A percentile compares a stretch with the other conserved stretches of the same genome.
phyloP scores from a whole-genome alignment of 129 eudicot genomes.

The Pulicaria dysenterica region DNA sequence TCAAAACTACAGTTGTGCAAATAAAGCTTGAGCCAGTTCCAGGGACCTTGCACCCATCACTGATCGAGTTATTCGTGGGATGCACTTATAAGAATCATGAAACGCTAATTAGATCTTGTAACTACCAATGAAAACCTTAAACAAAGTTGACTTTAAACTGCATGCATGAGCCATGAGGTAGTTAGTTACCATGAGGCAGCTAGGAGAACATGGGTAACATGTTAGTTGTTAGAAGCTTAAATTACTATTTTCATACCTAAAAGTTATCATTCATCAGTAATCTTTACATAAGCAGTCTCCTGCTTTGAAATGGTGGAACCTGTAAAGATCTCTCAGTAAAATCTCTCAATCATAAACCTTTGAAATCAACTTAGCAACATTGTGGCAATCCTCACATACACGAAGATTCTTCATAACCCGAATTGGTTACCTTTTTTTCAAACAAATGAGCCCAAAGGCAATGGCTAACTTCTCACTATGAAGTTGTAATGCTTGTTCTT shows the following conservation, averaged over 20 bases:
- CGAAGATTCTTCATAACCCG: conserved; percentile 79
- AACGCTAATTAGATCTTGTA: too few relatives aligned
- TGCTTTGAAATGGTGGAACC: conserved; percentile 68
- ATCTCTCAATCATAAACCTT: conserved; percentile 58
- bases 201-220: too few relatives aligned
- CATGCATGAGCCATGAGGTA: too few relatives aligned
- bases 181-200: too few relatives aligned
- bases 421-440: conserved; percentile 53
- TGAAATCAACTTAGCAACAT: conserved; percentile 65
- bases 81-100: too few relatives aligned
- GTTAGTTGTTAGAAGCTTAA: too few relatives aligned
- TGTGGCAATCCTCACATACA: conserved; percentile 71
- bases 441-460: conserved; percentile 57
- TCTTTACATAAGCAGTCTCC: conserved; percentile 75
- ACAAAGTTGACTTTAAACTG: too few relatives aligned
- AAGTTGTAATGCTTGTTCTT: conserved; percentile 62
- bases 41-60: neutral
- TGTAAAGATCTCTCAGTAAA: conserved; percentile 63
- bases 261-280: conserved; percentile 50
- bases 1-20: conserved; percentile 7
- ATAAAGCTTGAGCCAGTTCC: conserved; percentile 20
- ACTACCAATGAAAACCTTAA: too few relatives aligned
- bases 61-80: too few relatives aligned
- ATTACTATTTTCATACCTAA: neutral
- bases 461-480: conserved; percentile 80